Conservation (phyloP, 2,329 filamentous ascomycete genomes). For the Gnomoniopsis sp. region DNA sequence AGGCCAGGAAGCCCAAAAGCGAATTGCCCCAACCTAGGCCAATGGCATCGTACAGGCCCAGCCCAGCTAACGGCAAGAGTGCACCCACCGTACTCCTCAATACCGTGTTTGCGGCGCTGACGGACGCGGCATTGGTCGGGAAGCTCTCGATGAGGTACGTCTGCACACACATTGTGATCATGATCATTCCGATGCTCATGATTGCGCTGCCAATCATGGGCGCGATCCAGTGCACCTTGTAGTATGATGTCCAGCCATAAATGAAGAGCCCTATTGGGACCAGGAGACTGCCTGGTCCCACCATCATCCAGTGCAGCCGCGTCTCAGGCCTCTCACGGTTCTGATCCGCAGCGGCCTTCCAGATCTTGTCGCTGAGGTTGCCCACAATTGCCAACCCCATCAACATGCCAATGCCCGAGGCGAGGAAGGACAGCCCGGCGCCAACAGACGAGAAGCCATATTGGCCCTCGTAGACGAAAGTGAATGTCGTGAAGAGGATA, state of each 20-base stretch:
- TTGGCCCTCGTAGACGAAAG: conserved; percentile 27
- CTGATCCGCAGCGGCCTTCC: conserved; percentile 10
- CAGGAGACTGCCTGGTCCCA: conserved; percentile 35
- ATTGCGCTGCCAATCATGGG: conserved; percentile 52
- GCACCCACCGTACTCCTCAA: conserved; percentile 20
- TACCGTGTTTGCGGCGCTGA: conserved; percentile 23
- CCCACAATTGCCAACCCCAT: conserved; percentile 31
- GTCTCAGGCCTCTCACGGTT: conserved; percentile 47
- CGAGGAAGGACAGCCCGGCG: conserved; percentile 39
- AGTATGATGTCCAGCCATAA: conserved; percentile 39
- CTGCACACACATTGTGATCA: conserved; percentile 21
- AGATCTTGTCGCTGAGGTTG: conserved; percentile 19
- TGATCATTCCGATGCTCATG: conserved; percentile 40
- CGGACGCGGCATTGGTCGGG: conserved; percentile 21
- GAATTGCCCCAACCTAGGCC: conserved; percentile 27
- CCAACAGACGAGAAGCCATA: conserved; percentile 24
- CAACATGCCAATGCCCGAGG: conserved; percentile 38
- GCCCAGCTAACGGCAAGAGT: conserved; percentile 15
- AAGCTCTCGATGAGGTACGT: conserved; percentile 21
- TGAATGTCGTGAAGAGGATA: conserved; percentile 28
- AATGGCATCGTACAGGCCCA: conserved; percentile 21
- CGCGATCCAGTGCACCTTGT: conserved; percentile 40
- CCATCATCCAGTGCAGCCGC: conserved; percentile 50
- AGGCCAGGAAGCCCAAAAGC: conserved; percentile 22
- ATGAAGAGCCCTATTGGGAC: conserved; percentile 37